Conservation (phyloP, 257 asterid genomes). For the Nicotiana otophora region DNA sequence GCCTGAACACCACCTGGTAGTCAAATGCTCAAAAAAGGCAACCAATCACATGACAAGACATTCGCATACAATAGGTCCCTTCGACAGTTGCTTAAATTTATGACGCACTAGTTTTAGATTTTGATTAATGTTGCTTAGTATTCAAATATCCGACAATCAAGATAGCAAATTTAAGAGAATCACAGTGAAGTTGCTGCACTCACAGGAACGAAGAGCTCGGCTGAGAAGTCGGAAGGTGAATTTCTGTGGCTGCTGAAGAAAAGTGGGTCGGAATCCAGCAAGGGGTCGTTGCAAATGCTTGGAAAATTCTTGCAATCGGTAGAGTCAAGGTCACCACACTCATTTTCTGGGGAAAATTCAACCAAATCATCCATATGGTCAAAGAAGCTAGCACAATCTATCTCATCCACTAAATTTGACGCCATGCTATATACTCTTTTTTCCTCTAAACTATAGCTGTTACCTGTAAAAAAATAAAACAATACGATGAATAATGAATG, state of each 20-base stretch:
- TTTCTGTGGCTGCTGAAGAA: conserved; percentile 35
- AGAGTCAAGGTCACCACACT: conserved; percentile 41
- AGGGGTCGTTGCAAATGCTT: conserved; percentile 57
- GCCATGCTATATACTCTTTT: conserved; percentile 30
- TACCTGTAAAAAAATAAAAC: conserved; percentile 19
- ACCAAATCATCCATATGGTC: conserved; percentile 89
- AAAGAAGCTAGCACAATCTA: conserved; percentile 73
- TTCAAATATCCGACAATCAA: not conserved
- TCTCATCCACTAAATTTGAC: conserved; percentile 55
- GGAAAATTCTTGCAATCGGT: conserved; percentile 54
- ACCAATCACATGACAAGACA: not conserved
- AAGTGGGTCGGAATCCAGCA: conserved; percentile 46
- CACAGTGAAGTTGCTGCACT: conserved; percentile 16
- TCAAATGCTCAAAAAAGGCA: not conserved
- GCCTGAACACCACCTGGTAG: not conserved
- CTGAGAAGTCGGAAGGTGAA: conserved; percentile 54
- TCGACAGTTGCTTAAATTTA: not conserved
- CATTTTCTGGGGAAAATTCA: conserved; percentile 75
- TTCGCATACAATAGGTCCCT: not conserved
- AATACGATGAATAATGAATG: not conserved
- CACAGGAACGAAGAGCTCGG: conserved; percentile 91
- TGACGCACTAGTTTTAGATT: not conserved
- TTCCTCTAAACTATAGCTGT: not conserved
- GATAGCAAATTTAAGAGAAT: not conserved
- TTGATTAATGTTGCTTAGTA: not conserved